These are phyloP conservation scores for Mycena belliarum DNA, from an alignment of 768 basidiomycete species.

Conservation along the genomic window DNA sequence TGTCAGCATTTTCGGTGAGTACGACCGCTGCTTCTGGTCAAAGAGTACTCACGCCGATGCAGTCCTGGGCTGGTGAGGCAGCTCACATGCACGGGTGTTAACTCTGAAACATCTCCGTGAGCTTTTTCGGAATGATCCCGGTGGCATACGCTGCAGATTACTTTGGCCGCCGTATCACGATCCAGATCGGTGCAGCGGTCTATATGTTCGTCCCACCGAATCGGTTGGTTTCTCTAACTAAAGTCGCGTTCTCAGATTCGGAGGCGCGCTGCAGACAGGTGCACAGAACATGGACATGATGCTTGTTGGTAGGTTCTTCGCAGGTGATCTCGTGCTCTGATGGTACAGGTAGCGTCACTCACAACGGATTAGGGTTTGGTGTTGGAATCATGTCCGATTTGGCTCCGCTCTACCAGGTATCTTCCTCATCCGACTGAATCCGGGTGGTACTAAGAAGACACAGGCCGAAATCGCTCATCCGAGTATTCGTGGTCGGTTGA, in stretches of 20 bases:
- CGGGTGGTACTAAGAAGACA: neutral
- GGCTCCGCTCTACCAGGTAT: slow-evolving; percentile 53
- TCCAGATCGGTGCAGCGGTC: slow-evolving; percentile 40
- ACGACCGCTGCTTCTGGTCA: neutral
- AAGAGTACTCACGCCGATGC: neutral
- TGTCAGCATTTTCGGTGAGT: slow-evolving; percentile 42
- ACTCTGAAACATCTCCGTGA: slow-evolving; percentile 7
- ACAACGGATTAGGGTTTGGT: slow-evolving; percentile 33
- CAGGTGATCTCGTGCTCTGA: slow-evolving; percentile 29
- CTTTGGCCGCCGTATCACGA: slow-evolving; percentile 40
- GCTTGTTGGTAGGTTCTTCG: slow-evolving; percentile 53
- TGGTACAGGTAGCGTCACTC: neutral
- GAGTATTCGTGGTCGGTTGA: slow-evolving; percentile 54
- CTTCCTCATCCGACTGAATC: neutral
- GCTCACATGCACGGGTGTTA: neutral
- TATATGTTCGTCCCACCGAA: slow-evolving; percentile 38
- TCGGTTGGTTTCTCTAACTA: neutral
- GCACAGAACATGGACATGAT: slow-evolving; percentile 49
- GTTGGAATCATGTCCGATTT: slow-evolving; percentile 52
- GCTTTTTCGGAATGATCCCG: slow-evolving; percentile 46
- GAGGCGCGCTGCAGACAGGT: slow-evolving; percentile 48
- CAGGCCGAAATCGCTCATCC: slow-evolving; percentile 59
- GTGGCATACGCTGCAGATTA: slow-evolving; percentile 42
- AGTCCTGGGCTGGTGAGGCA: slow-evolving; percentile 42
- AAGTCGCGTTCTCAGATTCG: slow-evolving; percentile 28